phyloP scores from a whole-genome alignment of 2,329 filamentous ascomycete genomes.

The Coleophoma crateriformis region DNA sequence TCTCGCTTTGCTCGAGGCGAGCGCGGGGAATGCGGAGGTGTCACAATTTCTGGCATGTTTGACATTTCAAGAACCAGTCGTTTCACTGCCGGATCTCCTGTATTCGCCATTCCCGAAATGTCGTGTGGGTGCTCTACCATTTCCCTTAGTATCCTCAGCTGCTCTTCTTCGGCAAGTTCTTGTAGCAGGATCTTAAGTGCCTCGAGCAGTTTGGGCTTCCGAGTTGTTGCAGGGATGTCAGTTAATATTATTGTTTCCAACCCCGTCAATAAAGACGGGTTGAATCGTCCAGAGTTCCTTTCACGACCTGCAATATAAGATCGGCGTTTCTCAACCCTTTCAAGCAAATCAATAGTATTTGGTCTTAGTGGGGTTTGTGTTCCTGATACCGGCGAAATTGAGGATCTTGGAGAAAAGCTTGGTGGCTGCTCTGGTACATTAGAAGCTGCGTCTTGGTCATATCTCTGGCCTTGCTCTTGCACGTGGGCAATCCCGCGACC shows the following conservation, averaged over 20 bases:
- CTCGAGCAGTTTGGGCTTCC: too few species aligned
- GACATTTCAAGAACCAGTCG: slow-evolving; percentile 12
- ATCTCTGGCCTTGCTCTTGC: not conserved
- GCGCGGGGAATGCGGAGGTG: not conserved
- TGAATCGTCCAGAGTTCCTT: too few species aligned
- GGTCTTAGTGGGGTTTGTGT: too few species aligned
- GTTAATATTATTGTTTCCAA: too few species aligned
- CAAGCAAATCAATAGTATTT: too few species aligned
- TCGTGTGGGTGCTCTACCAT: not conserved
- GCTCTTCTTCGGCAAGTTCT: slow-evolving; percentile 11
- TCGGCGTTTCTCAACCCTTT: too few species aligned
- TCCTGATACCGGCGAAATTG: too few species aligned
- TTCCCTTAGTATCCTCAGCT: slow-evolving; percentile 9
- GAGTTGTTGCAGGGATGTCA: too few species aligned
- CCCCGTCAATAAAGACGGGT: too few species aligned
- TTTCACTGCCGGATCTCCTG: not conserved
- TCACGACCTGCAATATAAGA: too few species aligned
- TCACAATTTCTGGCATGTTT: slow-evolving; percentile 4
- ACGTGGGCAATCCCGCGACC: not conserved
- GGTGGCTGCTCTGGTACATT: not conserved
- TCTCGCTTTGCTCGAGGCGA: not conserved
- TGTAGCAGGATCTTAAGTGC: too few species aligned
- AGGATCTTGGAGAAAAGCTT: too few species aligned
- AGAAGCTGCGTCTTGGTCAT: not conserved
- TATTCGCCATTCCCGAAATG: not conserved